Evolutionary conservation across 495 filamentous ascomycete genomes (phyloP), one percentile per base, ranked within the genome.

Genomic region (Annulohypoxylon moriforme): DNA sequence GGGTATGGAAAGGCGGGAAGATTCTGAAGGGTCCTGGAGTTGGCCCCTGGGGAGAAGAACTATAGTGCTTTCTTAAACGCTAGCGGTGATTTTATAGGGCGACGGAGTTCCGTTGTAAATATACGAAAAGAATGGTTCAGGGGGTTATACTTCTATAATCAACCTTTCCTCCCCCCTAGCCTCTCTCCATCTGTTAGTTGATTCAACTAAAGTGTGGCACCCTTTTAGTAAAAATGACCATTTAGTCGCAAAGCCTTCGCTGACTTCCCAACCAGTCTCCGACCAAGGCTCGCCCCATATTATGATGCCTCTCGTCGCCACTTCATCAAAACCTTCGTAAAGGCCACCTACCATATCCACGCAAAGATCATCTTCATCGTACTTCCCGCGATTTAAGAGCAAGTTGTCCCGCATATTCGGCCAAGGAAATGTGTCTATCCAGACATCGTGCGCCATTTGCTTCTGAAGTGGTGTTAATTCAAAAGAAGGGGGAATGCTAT

Each of bases 201-300:
- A 74, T 49, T 79, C 75, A 63, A 87, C 73, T 60, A 87, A 60
- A 47, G 81, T 79, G 5, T 77, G 74, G 77, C 85, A 87, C 18
- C 84, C 85, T n/a, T 80, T 73, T 8, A 88, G 68, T 18, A 87
- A 68, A 77, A 83, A 87, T 1, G 81, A 76, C 83, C 84, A 87
- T 27, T 85, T 85, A 60, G 77, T 79, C 25, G 83, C 52, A 69
- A 88, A 88, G 0, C 75, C 68, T 68, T 85, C 83, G 0, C 80
- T 84, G 14, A 87, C 69, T 69, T 87, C 85, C 85, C 85, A 88
- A 31, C 78, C 83, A 2, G 68, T 67, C 34, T 79, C 77, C 67
- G 81, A 78, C 78, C 82, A 82, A 0, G 85, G 83, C 36, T 86
- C 82, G 8, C 85, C 84, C 85, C 85, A 87, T 1, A 88, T 80